Evolutionary conservation across 2,329 filamentous ascomycete genomes (phyloP).

Genomic region (Clarireedia paspali): DNA sequence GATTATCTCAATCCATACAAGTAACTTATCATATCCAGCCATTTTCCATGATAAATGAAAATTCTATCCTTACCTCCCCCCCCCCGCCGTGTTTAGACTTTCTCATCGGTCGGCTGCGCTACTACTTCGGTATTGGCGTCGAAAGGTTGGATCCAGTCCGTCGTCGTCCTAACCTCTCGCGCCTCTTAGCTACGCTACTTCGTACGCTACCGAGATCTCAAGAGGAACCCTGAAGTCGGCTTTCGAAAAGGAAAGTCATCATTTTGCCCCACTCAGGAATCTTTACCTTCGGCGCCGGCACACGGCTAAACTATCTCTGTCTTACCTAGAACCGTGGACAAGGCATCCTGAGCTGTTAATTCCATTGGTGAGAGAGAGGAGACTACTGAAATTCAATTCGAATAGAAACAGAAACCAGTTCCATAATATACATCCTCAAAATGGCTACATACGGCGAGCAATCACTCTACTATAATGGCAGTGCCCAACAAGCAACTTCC

Average conservation of each 20-base stretch:
- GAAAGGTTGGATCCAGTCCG: neutral
- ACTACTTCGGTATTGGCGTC: neutral
- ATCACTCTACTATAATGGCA: constrained; percentile 70
- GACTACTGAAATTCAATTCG: neutral
- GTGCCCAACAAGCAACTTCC: constrained; percentile 52
- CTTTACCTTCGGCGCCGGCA: neutral
- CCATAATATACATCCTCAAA: constrained; percentile 15
- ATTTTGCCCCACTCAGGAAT: constrained; percentile 3
- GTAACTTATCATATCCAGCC: too few relatives aligned
- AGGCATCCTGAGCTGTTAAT: neutral
- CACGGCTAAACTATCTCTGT: neutral
- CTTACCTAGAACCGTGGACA: neutral
- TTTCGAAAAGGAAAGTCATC: neutral
- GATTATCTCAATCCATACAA: too few relatives aligned
- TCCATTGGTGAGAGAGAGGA: constrained; percentile 5
- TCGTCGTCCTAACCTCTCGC: neutral
- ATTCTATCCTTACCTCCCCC: too few relatives aligned
- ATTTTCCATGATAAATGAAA: too few relatives aligned
- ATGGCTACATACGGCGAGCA: constrained; percentile 38
- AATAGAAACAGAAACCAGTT: neutral
- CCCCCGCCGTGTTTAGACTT: too few relatives aligned
- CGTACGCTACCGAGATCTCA: neutral
- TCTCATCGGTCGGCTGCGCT: too few relatives aligned
- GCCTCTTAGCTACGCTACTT: neutral
- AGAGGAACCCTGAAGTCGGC: too few relatives aligned